Percentiles rank a stretch among this genome's conserved stretches.
These are phyloP conservation scores for Chlorella variabilis DNA, from an alignment of 163 green algal species.

Conservation along the genomic window DNA sequence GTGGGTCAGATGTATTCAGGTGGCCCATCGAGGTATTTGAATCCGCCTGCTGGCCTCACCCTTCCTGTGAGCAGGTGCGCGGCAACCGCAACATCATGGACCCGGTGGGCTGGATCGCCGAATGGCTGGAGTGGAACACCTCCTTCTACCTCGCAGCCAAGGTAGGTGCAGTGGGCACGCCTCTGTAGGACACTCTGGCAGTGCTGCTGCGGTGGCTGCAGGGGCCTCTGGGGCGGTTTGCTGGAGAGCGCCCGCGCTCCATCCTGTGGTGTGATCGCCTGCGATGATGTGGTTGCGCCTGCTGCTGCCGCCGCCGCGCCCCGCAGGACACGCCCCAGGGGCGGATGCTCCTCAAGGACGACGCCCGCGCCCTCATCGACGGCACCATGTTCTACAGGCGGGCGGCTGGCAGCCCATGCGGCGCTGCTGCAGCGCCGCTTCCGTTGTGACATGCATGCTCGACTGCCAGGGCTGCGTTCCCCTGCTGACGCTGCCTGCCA, in stretches of 20 bases:
- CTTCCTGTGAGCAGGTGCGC: neutral
- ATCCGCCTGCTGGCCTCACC: no score
- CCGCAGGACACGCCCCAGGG: conserved; percentile 29
- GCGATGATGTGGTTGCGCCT: neutral
- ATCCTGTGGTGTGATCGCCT: neutral
- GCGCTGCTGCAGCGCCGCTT: no score
- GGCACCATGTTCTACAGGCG: conserved; percentile 34
- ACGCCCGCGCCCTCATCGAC: conserved; percentile 11
- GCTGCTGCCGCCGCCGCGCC: no score
- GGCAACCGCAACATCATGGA: conserved; percentile 50
- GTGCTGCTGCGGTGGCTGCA: neutral
- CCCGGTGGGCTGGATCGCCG: conserved; percentile 39
- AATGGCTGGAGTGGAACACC: conserved; percentile 26
- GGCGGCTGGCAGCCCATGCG: neutral
- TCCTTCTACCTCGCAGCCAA: conserved; percentile 19
- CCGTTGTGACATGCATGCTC: no score
- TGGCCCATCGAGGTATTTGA: no score
- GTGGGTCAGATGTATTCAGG: no score
- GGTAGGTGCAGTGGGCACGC: neutral
- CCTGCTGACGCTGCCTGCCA: no score
- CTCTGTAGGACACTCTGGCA: neutral
- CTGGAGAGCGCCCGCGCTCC: neutral
- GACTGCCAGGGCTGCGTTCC: no score
- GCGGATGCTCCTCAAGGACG: conserved; percentile 36
- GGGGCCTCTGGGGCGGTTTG: neutral